Base-by-base conservation (phyloP, 208 protist species). In the Crithidia fasciculata region DNA sequence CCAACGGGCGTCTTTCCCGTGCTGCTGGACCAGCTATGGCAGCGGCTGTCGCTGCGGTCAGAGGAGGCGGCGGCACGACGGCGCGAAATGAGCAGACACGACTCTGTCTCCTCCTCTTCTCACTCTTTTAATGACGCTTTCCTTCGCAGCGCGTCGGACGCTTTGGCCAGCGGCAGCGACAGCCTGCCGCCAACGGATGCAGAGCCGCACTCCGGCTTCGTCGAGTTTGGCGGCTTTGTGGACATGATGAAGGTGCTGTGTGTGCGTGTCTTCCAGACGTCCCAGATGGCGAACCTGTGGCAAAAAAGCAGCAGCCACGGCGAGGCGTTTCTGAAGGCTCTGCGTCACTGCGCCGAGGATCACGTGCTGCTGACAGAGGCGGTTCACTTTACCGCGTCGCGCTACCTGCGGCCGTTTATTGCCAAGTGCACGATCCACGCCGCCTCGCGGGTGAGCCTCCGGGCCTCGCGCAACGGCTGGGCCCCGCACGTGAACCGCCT, bases 241-340 rank as follows among this genome's bases (percentile, higher is more conserved):
- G 83, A 90, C 69, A 90, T 96, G 55, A 96, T 96, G 88, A 95
- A 94, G 54, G 83, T 95, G 18, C 78, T 95, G 43, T 90, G 89
- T 69, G 76, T 96, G 45, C 86, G 92, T 5, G 89, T 91, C 78
- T 96, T 83, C 65, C 92, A 96, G 64, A 85, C 83, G 0, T 66
- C 83, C 44, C 72, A 77, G 6, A 87, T 78, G 66, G 59, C 59
- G 7, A 61, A 71, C 9, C 58, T 94, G 40, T 56, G 78, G 18
- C 57, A 78, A 19, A 76, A 80, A 16, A 63, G 72, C 5, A 70
- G 9, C 60, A 85, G 9, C 8, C 37, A 18, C 4, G 47, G 39
- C 9, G 68, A 74, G 10, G 53, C 61, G 36, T 54, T 71, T 10
- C 67, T 80, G 47, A 13, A 52, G 5, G 87, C 89, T 12, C 83